Evolutionary conservation across 352 stramenopile species (phyloP), one percentile per base, ranked within the genome.

Genomic region (Pythium phragmitis): DNA sequence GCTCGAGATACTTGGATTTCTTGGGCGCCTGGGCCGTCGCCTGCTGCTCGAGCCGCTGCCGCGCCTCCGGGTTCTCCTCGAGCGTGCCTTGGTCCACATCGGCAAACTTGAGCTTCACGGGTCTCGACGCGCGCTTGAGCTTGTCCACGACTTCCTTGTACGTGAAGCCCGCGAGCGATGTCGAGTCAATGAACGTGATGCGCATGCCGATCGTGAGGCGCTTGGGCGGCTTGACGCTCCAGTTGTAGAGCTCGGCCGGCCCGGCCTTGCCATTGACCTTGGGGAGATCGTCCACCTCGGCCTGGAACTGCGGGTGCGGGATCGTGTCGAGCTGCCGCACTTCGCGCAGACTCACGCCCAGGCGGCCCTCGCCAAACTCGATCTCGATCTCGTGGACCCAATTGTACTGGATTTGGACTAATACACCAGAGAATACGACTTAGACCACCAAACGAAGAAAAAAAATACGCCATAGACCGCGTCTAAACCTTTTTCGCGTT

Each of bases 201-300:
- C 87, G 82, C 87, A 96, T 96, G 50, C 85, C 80, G 56, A 92
- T 89, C 7, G 79, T 92, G 60, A 96, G 57, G 3, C 87, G 85
- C 70, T 85, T 84, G 59, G 94, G 75, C 8, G 85, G 80, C 61
- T 92, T 92, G 52, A 96, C 87, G 60, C 87, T 94, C 87, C 87
- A 96, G 63, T 96, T 96, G 71, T 96, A 89, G 8, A 96, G 78
- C 72, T 96, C 87, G 16, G 87, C 87, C 1, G 87, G 82, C 0
- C 87, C 87, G 2, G 87, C 80, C 63, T 96, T 94, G 67, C 85
- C 84, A 50, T 87, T 91, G 16, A 93, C 82, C 76, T 96, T 96
- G 55, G 87, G 85, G 34, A 96, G 67, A 51, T 94, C 87, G 63
- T 96, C 87, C 17, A 96, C 85, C 65, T 96, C 87, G n/a, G 87